Conservation (phyloP, 371 early-diverging fungal species). For the Zychaea mexicana region DNA sequence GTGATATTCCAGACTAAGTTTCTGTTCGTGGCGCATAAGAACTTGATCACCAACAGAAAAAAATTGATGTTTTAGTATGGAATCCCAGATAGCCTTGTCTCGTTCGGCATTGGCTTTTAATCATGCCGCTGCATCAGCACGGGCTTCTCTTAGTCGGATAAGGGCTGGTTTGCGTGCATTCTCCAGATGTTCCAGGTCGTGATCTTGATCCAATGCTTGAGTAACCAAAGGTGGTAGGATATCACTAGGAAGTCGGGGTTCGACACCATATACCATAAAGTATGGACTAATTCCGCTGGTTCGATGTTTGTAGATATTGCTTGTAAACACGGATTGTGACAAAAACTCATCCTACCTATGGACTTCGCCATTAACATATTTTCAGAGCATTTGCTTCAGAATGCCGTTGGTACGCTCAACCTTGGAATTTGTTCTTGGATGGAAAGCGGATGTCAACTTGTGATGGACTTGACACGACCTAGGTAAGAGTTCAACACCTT, state of each 20-base stretch:
- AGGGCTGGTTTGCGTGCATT: neutral
- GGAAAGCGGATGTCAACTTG: slow-evolving; percentile 24
- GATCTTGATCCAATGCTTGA: neutral
- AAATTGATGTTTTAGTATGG: neutral
- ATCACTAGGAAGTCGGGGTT: slow-evolving; percentile 17
- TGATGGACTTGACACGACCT: slow-evolving; percentile 7
- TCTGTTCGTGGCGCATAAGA: slow-evolving; percentile 1
- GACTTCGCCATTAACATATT: slow-evolving; percentile 7
- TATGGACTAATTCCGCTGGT: slow-evolving; percentile 15
- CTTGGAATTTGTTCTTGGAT: slow-evolving; percentile 25
- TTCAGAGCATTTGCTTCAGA: slow-evolving; percentile 16
- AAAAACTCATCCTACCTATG: slow-evolving; percentile 14
- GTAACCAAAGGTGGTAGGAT: neutral
- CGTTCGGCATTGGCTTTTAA: slow-evolving; percentile 1
- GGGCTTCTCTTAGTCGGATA: neutral
- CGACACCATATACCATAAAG: slow-evolving; percentile 15
- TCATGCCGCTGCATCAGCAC: neutral
- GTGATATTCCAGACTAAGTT: slow-evolving; percentile 3
- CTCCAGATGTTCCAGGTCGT: neutral
- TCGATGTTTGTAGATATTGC: slow-evolving; percentile 8
- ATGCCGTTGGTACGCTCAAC: slow-evolving; percentile 20
- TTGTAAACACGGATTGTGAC: slow-evolving; percentile 12
- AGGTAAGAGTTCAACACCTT: neutral
- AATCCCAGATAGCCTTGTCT: slow-evolving; percentile 28
- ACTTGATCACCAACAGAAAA: slow-evolving; percentile 19